Percentiles rank a stretch among this genome's conserved stretches.
Conservation (phyloP, 2,329 filamentous ascomycete species). For the Stagonosporopsis vannaccii region DNA sequence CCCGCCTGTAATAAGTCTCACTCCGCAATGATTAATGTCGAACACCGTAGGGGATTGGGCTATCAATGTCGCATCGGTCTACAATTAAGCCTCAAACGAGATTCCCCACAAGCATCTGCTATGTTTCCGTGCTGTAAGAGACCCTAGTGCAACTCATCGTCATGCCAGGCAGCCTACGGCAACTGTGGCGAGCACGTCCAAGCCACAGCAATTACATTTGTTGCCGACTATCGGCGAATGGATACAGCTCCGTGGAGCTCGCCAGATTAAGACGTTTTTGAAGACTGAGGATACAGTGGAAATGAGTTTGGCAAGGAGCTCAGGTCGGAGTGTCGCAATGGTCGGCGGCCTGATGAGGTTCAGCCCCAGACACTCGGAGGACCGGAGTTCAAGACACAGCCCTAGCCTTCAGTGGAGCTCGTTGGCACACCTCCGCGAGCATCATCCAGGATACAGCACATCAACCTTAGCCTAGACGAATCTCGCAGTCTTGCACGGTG, state of each 20-base stretch:
- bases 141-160: conserved; percentile 9
- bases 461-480: not conserved
- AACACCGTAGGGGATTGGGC: not conserved
- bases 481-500: not conserved
- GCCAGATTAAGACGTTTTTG: not conserved
- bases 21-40: conserved; percentile 4
- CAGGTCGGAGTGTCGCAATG: not conserved
- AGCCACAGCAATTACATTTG: conserved; percentile 7
- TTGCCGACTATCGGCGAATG: conserved; percentile 17
- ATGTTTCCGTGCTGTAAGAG: not conserved
- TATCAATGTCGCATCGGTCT: not conserved
- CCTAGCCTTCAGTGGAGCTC: conserved; percentile 3
- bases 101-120: conserved; percentile 2
- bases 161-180: conserved; percentile 10
- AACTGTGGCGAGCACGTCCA: conserved; percentile 18
- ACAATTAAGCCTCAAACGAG: not conserved
- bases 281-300: not conserved
- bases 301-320: not conserved
- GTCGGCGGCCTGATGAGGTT: not conserved
- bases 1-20: conserved; percentile 1
- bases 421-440: conserved; percentile 1
- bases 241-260: not conserved
- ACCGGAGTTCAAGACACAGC: conserved; percentile 6
- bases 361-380: conserved; percentile 14
- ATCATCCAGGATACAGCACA: conserved; percentile 3